Evolutionary conservation across 148 eudicot species (phyloP).

Genomic region (Beta vulgaris): DNA sequence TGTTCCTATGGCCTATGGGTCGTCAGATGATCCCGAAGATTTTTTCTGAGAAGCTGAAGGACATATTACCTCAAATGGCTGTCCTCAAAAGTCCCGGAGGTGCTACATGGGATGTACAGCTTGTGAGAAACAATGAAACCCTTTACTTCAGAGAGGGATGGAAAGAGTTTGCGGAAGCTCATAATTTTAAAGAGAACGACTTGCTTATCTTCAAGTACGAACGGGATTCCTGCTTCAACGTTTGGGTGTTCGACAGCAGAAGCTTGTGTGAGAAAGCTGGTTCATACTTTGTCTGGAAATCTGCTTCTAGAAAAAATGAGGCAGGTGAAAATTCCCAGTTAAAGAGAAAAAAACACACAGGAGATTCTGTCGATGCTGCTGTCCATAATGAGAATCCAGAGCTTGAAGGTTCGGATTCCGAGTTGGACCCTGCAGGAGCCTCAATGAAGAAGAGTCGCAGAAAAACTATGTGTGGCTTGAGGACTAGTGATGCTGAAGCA

Average conservation of each 20-base stretch:
- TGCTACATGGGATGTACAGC: constrained; percentile 14
- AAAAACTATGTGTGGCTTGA: not conserved
- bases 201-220: constrained; percentile 30
- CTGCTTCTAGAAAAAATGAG: not conserved
- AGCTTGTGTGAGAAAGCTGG: constrained; percentile 27
- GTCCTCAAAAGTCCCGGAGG: constrained; percentile 28
- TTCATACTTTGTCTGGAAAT: constrained; percentile 30
- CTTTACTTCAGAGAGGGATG: constrained; percentile 27
- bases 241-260: constrained; percentile 20
- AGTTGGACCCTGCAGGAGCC: constrained; percentile 1
- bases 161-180: constrained; percentile 28
- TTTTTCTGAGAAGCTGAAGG: constrained; percentile 22
- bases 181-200: constrained; percentile 28
- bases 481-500: not conserved
- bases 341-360: constrained; percentile 1
- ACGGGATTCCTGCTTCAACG: constrained; percentile 25
- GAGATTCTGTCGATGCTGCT: constrained; percentile 9
- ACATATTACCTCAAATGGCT: constrained; percentile 12
- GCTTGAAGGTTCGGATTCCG: constrained; percentile 4
- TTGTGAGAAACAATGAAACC: not conserved
- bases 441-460: constrained; percentile 17
- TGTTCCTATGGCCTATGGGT: not conserved
- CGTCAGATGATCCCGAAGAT: constrained; percentile 29
- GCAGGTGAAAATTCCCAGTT: constrained; percentile 7
- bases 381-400: constrained; percentile 4